Evolutionary conservation across 495 filamentous ascomycete genomes (phyloP).

Genomic region (Penicillium samsonianum): DNA sequence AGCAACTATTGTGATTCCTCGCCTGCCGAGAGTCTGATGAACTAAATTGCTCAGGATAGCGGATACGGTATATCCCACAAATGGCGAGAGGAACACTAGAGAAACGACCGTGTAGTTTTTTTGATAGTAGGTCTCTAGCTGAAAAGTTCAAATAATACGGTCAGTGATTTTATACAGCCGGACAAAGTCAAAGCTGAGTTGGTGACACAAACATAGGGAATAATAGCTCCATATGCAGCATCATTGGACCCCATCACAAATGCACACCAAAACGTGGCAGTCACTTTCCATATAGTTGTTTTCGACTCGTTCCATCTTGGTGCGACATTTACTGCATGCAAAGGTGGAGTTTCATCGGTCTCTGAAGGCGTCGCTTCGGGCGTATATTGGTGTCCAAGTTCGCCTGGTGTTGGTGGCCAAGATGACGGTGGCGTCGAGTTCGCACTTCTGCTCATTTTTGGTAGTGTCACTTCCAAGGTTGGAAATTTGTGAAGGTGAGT

Average conservation of each 20-base stretch:
- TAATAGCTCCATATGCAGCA: slow-evolving; percentile 63
- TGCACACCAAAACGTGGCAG: slow-evolving; percentile 24
- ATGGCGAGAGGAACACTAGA: slow-evolving; percentile 60
- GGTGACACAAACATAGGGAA: slow-evolving; percentile 43
- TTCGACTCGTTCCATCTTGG: slow-evolving; percentile 30
- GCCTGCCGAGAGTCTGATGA: slow-evolving; percentile 63
- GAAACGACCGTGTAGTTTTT: slow-evolving; percentile 56
- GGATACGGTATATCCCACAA: slow-evolving; percentile 54
- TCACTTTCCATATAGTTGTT: slow-evolving; percentile 25
- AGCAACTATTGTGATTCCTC: slow-evolving; percentile 66
- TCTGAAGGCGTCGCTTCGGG: neutral
- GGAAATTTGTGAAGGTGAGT: neutral
- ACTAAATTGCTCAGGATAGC: slow-evolving; percentile 55
- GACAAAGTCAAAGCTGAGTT: neutral
- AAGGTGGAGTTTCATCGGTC: slow-evolving; percentile 14
- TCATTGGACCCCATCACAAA: slow-evolving; percentile 76
- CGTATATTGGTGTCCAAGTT: neutral
- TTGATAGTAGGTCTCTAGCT: slow-evolving; percentile 59
- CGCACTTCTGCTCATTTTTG: neutral
- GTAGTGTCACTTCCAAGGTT: neutral
- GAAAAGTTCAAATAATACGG: neutral
- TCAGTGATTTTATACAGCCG: neutral
- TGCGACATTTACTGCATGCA: slow-evolving; percentile 21
- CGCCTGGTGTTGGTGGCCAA: neutral
- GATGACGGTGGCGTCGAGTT: neutral